Evolutionary conservation across 1,139 yeast species (phyloP).

Genomic region (Saccharomycopsis hybrid): DNA sequence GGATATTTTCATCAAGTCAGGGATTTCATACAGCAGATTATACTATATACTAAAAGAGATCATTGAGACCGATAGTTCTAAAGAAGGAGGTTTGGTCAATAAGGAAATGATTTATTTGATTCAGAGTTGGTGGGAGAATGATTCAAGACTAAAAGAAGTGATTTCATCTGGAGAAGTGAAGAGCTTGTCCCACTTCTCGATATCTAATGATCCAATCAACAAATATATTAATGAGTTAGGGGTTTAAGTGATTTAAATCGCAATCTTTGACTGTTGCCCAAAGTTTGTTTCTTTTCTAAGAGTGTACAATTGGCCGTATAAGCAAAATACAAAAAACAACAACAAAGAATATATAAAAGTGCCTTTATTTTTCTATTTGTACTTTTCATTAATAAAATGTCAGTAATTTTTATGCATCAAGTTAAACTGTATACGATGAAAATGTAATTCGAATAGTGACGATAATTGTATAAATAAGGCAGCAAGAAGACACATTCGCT

Average conservation of each 20-base stretch:
- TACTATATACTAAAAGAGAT: slow-evolving; percentile 63
- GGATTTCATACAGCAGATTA: slow-evolving; percentile 63
- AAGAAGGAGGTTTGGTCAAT: slow-evolving; percentile 36
- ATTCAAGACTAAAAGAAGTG: slow-evolving; percentile 53
- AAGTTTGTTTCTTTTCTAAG: not conserved
- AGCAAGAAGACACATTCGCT: not conserved
- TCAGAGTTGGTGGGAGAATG: slow-evolving; percentile 58
- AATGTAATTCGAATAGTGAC: no score
- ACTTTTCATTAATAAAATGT: no score
- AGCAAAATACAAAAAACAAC: not conserved
- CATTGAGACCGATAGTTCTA: slow-evolving; percentile 56
- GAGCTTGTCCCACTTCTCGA: slow-evolving; percentile 34
- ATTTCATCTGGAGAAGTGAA: slow-evolving; percentile 32
- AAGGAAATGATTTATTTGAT: slow-evolving; percentile 59
- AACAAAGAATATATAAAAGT: not conserved
- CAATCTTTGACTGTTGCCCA: not conserved
- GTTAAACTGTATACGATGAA: no score
- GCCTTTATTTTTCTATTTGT: no score
- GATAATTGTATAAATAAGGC: no score
- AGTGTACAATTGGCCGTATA: no score
- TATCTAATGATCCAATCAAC: slow-evolving; percentile 43
- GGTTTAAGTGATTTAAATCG: not conserved
- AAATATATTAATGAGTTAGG: slow-evolving; percentile 30
- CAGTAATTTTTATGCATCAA: no score
- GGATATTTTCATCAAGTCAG: slow-evolving; percentile 71